phyloP scores from a whole-genome alignment of 2,329 filamentous ascomycete genomes.

The Sporothrix inflata region DNA sequence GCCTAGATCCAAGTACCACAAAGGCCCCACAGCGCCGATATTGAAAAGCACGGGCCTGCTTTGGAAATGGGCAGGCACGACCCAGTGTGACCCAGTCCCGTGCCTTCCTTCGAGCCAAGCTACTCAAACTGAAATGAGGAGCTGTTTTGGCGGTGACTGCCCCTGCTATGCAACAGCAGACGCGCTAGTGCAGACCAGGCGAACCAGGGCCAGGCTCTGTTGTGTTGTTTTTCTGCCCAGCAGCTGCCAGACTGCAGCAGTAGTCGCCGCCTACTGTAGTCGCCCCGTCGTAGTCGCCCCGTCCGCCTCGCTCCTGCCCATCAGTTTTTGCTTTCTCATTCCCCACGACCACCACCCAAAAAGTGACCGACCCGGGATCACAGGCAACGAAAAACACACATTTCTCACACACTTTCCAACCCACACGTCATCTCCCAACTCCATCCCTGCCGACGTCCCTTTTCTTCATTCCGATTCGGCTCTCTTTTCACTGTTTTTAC shows the following conservation, averaged over 20 bases:
- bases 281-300: neutral
- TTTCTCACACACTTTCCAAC: constrained; percentile 14
- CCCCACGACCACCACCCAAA: neutral
- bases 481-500: neutral
- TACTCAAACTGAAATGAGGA: constrained; percentile 2
- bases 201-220: neutral
- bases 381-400: constrained; percentile 22
- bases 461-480: neutral
- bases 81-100: constrained; percentile 4
- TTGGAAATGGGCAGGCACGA: neutral
- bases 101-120: neutral
- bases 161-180: neutral
- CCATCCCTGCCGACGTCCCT: constrained; percentile 18
- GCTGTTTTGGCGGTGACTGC: constrained; percentile 9
- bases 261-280: neutral
- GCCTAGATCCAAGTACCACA: constrained; percentile 8
- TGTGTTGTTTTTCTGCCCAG: neutral
- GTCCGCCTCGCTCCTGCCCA: neutral
- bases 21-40: constrained; percentile 1
- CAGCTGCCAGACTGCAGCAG: neutral
- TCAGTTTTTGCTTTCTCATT: neutral
- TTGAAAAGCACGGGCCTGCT: constrained; percentile 10
- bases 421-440: constrained; percentile 23
- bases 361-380: constrained; percentile 5
- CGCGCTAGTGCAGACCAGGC: neutral